Evolutionary conservation across 768 basidiomycete species (phyloP).

Genomic region (Lentinula boryana): DNA sequence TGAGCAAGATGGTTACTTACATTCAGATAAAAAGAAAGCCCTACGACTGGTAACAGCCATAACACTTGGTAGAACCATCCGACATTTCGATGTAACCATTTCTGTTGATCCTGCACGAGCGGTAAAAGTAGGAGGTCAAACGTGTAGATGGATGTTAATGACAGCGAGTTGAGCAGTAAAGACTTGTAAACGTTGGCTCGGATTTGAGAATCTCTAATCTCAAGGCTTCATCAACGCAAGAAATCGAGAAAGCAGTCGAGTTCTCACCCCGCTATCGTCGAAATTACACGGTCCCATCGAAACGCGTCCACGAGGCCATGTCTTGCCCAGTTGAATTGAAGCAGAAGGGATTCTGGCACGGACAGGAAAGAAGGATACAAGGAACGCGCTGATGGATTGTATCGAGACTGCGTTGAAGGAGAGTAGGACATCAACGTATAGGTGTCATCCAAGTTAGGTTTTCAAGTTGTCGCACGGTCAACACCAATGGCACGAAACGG

Average conservation of each 20-base stretch:
- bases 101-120: conserved; percentile 53
- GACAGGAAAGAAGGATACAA: conserved; percentile 70
- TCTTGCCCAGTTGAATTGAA: conserved; percentile 56
- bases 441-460: neutral
- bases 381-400: conserved; percentile 34
- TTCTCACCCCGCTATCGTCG: conserved; percentile 52
- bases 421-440: neutral
- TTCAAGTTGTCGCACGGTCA: neutral
- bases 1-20: conserved; percentile 35
- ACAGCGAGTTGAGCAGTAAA: conserved; percentile 63
- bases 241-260: conserved; percentile 8
- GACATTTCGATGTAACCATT: conserved; percentile 67
- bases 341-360: conserved; percentile 46
- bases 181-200: conserved; percentile 73
- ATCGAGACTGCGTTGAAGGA: neutral
- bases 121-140: conserved; percentile 71
- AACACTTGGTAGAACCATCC: conserved; percentile 72
- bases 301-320: conserved; percentile 65
- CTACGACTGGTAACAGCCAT: conserved; percentile 77
- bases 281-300: conserved; percentile 62
- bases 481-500: neutral
- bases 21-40: conserved; percentile 74
- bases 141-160: conserved; percentile 66
- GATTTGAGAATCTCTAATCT: conserved; percentile 64
- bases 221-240: conserved; percentile 3